Evolutionary conservation across 2,329 filamentous ascomycete genomes (phyloP).

Genomic region (Penicillium sp.): DNA sequence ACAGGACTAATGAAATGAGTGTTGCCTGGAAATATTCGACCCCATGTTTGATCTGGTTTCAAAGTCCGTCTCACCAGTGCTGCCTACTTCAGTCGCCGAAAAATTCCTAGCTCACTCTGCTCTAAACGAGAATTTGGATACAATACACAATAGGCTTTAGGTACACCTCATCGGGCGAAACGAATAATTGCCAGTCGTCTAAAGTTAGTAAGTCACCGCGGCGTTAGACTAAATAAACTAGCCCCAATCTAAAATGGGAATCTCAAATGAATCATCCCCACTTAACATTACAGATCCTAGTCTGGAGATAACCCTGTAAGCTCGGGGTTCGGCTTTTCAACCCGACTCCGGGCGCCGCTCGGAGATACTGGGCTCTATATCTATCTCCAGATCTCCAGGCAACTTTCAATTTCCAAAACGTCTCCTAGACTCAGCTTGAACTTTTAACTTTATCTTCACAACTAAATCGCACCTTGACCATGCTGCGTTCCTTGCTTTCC

Average conservation of each 20-base stretch:
- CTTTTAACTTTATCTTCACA: not conserved
- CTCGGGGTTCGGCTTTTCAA: not conserved
- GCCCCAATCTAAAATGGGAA: not conserved
- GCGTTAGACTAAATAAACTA: not conserved
- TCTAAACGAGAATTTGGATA: not conserved
- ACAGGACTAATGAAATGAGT: not conserved
- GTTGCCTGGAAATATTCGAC: not conserved
- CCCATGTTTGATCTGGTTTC: not conserved
- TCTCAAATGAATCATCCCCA: not conserved
- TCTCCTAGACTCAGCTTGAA: not conserved
- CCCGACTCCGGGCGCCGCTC: not conserved
- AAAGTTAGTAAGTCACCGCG: not conserved
- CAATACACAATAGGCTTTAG: not conserved
- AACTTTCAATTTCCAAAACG: not conserved
- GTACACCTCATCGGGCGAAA: not conserved
- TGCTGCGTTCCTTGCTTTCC: conserved; percentile 36
- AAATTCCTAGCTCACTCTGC: not conserved
- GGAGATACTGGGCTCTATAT: not conserved
- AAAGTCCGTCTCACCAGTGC: not conserved
- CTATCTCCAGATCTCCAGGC: not conserved
- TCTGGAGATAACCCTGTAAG: not conserved
- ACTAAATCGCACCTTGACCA: conserved; percentile 6
- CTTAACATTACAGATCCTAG: not conserved
- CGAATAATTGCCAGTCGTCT: not conserved
- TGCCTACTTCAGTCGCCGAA: not conserved